Percentiles rank a stretch among this genome's conserved stretches.
phyloP scores from a whole-genome alignment of 1,139 yeast genomes.

The Suhomyces yuchorum region DNA sequence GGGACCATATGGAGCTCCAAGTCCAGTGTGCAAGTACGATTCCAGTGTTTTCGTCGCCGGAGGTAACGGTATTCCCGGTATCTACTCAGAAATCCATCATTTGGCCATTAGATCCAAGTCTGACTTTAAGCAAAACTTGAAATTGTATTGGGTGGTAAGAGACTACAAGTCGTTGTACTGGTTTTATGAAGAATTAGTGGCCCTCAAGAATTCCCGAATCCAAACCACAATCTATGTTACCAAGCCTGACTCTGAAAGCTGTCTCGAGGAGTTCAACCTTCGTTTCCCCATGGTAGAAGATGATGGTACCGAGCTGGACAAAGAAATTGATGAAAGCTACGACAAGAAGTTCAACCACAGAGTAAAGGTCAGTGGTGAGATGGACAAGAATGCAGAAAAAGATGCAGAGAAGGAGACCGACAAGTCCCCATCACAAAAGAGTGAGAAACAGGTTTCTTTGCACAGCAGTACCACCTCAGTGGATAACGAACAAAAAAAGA shows the following conservation, averaged over 20 bases:
- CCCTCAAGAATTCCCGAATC: conserved; percentile 33
- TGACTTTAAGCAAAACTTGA: conserved; percentile 33
- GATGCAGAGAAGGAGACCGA: neutral
- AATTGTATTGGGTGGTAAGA: conserved; percentile 55
- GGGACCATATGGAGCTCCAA: conserved; percentile 49
- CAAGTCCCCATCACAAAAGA: neutral
- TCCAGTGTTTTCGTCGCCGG: conserved; percentile 45
- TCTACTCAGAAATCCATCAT: conserved; percentile 39
- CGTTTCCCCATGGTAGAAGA: conserved; percentile 6
- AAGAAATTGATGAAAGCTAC: neutral
- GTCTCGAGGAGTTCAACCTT: conserved; percentile 24
- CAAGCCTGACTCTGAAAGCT: conserved; percentile 27
- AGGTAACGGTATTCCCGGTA: conserved; percentile 54
- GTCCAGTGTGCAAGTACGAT: conserved; percentile 38
- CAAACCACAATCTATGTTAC: conserved; percentile 48
- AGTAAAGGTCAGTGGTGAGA: neutral
- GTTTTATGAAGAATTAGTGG: conserved; percentile 52
- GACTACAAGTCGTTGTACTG: conserved; percentile 47
- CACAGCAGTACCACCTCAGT: neutral
- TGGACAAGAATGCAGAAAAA: neutral
- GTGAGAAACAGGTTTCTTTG: conserved; percentile 1
- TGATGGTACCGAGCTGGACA: conserved; percentile 6
- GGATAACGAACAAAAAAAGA: conserved; percentile 1
- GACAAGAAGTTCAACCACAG: neutral
- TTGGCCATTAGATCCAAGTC: conserved; percentile 21